These are phyloP conservation scores for Kodamaea anthophila DNA, from an alignment of 1,139 yeast genomes.

Conservation along the genomic window DNA sequence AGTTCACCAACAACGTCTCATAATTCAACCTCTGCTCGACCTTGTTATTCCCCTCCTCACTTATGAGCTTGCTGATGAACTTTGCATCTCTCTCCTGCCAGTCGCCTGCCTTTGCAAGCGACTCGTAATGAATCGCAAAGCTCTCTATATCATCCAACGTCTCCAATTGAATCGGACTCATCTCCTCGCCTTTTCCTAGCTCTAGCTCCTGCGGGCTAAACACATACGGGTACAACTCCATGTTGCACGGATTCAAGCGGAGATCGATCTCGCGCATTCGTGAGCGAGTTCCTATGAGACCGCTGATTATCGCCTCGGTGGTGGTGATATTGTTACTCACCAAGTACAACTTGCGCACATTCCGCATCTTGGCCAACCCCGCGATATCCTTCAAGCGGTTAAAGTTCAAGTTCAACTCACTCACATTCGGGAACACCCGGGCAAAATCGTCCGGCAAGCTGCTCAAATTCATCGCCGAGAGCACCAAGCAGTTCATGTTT, in stretches of 20 bases:
- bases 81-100: conserved; percentile 35
- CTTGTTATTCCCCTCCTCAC: conserved; percentile 15
- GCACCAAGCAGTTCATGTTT: conserved; percentile 32
- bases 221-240: conserved; percentile 46
- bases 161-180: conserved; percentile 34
- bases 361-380: conserved; percentile 24
- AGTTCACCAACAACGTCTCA: conserved; percentile 33
- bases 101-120: conserved; percentile 28
- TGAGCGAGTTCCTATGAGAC: conserved; percentile 25
- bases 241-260: conserved; percentile 46
- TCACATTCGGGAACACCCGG: conserved; percentile 38
- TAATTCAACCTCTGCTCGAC: conserved; percentile 30
- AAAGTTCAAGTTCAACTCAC: conserved; percentile 46
- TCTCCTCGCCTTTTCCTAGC: conserved; percentile 6
- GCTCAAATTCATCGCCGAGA: conserved; percentile 41
- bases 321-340: conserved; percentile 41
- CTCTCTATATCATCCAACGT: conserved; percentile 42
- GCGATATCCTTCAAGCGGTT: conserved; percentile 31
- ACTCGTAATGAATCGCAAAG: conserved; percentile 36
- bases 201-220: conserved; percentile 43
- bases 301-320: conserved; percentile 28
- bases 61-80: conserved; percentile 18
- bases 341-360: conserved; percentile 35
- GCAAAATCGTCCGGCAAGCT: conserved; percentile 32
- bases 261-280: conserved; percentile 39